Conservation (phyloP, 1,284 basidiomycete species). For the Heterobasidion parviporum region DNA sequence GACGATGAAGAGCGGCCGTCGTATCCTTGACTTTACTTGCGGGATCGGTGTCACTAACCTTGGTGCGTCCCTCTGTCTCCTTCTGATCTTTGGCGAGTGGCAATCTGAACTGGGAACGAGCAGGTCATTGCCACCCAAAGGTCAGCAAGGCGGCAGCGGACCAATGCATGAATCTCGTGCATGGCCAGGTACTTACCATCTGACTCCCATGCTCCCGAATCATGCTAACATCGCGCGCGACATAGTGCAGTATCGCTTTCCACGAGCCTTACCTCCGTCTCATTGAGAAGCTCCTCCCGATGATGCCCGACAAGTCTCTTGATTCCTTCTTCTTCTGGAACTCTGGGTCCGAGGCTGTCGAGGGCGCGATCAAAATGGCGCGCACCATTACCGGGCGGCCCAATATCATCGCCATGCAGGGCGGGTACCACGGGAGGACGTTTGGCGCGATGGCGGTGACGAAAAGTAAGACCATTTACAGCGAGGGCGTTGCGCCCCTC, state of each 20-base stretch:
- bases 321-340: constrained; percentile 97
- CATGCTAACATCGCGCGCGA: neutral
- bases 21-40: constrained; percentile 76
- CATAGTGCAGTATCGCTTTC: constrained; percentile 72
- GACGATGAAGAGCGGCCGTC: constrained; percentile 60
- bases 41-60: constrained; percentile 82
- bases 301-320: constrained; percentile 82
- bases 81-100: neutral
- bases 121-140: constrained; percentile 83
- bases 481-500: constrained; percentile 68
- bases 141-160: constrained; percentile 82
- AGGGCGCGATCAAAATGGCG: constrained; percentile 79
- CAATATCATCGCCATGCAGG: constrained; percentile 90
- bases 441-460: constrained; percentile 86
- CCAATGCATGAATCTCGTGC: constrained; percentile 77
- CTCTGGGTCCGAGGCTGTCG: constrained; percentile 87
- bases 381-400: constrained; percentile 70
- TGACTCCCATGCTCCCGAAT: neutral
- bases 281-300: constrained; percentile 69
- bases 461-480: constrained; percentile 87
- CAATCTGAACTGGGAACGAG: neutral
- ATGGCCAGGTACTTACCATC: constrained; percentile 49
- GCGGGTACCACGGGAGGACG: constrained; percentile 82
- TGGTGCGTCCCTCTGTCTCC: constrained; percentile 32
- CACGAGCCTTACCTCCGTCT: constrained; percentile 71